Conservation (phyloP, 75 land plant species). For the Picea sitchensis region DNA sequence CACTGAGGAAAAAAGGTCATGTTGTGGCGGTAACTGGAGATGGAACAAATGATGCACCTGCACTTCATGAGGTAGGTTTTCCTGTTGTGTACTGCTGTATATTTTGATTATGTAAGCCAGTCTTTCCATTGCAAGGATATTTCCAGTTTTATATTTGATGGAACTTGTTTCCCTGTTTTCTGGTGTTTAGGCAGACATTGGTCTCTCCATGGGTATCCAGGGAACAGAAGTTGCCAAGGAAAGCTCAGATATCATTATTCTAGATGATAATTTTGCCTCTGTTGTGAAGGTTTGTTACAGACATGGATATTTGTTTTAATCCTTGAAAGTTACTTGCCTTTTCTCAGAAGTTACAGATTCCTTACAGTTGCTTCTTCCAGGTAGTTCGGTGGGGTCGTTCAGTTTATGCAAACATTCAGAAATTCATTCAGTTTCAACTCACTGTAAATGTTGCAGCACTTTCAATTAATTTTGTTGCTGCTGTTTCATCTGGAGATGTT, state of each 20-base stretch:
- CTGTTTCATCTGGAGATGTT: conserved; percentile 76
- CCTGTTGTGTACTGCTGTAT: neutral
- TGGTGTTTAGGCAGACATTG: conserved; percentile 84
- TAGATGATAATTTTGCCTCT: conserved; percentile 98
- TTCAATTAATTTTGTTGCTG: conserved; percentile 81
- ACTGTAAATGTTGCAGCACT: conserved; percentile 97
- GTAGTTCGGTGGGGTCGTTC: conserved; percentile 98
- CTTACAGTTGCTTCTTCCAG: conserved; percentile 47
- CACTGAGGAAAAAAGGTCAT: conserved; percentile 72
- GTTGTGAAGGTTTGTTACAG: conserved; percentile 81
- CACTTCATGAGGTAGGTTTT: conserved; percentile 79
- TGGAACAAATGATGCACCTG: conserved; percentile 99
- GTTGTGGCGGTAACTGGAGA: conserved; percentile 99
- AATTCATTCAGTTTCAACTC: conserved; percentile 95
- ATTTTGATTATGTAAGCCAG: conserved; percentile 75
- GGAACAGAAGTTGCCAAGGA: conserved; percentile 99
- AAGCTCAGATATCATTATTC: conserved; percentile 90
- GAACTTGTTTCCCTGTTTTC: conserved; percentile 25
- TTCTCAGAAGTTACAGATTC: conserved; percentile 89
- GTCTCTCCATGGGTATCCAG: conserved; percentile 96
- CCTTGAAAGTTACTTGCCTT: neutral
- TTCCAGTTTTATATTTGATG: conserved; percentile 21
- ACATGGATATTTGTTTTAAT: neutral
- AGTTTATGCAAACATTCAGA: conserved; percentile 95
- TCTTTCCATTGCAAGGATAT: conserved; percentile 15